Evolutionary conservation across 2,329 filamentous ascomycete genomes (phyloP).

Genomic region (Seiridium unicorne): DNA sequence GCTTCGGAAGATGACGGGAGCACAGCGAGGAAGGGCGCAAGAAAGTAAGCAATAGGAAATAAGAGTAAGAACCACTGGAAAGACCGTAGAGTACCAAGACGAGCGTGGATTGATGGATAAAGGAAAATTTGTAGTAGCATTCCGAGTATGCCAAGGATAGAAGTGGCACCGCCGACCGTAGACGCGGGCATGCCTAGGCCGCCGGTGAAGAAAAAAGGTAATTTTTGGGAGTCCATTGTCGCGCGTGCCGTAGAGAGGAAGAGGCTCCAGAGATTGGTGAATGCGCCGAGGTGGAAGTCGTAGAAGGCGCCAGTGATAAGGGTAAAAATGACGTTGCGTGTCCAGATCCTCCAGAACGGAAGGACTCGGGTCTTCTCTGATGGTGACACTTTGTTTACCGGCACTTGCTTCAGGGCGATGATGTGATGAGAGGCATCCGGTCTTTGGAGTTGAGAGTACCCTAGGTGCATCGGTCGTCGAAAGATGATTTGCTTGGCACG

Average conservation of each 20-base stretch:
- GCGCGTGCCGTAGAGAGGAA: constrained; percentile 67
- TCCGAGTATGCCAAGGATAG: constrained; percentile 67
- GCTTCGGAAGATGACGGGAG: constrained; percentile 49
- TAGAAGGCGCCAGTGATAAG: constrained; percentile 66
- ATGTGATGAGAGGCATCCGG: constrained; percentile 9
- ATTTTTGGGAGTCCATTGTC: constrained; percentile 28
- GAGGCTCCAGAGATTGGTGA: constrained; percentile 67
- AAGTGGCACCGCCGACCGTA: constrained; percentile 67
- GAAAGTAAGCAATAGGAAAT: constrained; percentile 65
- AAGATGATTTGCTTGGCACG: constrained; percentile 29
- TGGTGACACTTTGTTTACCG: constrained; percentile 6
- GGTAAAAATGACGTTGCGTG: constrained; percentile 46
- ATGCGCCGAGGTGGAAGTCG: constrained; percentile 68
- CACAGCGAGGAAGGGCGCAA: constrained; percentile 66
- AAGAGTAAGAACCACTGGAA: constrained; percentile 65
- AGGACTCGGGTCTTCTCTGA: constrained; percentile 16
- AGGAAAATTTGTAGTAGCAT: constrained; percentile 67
- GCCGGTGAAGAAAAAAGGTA: constrained; percentile 58
- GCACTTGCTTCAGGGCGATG: constrained; percentile 10
- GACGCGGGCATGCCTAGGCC: constrained; percentile 66
- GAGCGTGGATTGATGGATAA: constrained; percentile 64
- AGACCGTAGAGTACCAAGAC: constrained; percentile 64
- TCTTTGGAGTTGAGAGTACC: constrained; percentile 28
- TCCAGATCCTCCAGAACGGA: constrained; percentile 43
- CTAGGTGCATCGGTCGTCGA: constrained; percentile 23